These are phyloP conservation scores for Narthecium ossifragum DNA, from an alignment of 106 monocot species.

Conservation along the genomic window DNA sequence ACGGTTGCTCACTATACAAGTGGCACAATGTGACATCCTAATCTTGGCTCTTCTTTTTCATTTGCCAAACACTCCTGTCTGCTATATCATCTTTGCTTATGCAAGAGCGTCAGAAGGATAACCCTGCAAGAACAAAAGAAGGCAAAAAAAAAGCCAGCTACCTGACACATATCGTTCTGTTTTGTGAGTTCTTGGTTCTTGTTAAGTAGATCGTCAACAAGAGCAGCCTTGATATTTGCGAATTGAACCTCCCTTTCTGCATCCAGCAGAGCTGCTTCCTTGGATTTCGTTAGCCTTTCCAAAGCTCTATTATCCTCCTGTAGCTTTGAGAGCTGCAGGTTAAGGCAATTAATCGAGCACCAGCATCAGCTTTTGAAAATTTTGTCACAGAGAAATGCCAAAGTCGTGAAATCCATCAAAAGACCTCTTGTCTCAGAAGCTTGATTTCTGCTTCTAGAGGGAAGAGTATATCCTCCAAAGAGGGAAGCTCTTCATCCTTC, in stretches of 20 bases:
- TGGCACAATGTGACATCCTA: too few species aligned
- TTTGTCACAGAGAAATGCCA: too few species aligned
- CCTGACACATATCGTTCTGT: slow-evolving; percentile 84
- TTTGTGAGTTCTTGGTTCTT: slow-evolving; percentile 79
- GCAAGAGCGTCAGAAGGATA: too few species aligned
- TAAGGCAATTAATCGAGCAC: too few species aligned
- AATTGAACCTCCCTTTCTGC: slow-evolving; percentile 73
- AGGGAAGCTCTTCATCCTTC: slow-evolving; percentile 78
- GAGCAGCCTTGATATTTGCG: slow-evolving; percentile 68
- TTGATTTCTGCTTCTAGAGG: slow-evolving; percentile 91
- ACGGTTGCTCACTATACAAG: too few species aligned
- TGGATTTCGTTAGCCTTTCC: slow-evolving; percentile 71
- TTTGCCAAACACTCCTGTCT: too few species aligned
- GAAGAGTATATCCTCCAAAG: slow-evolving; percentile 63
- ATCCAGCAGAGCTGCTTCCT: slow-evolving; percentile 73
- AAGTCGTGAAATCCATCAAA: too few species aligned
- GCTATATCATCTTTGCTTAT: too few species aligned
- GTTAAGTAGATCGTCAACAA: slow-evolving; percentile 79
- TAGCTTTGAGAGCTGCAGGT: slow-evolving; percentile 44
- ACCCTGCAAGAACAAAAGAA: background rate
- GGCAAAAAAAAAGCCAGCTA: slow-evolving; percentile 7
- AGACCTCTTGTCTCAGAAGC: slow-evolving; percentile 57
- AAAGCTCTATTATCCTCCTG: slow-evolving; percentile 86
- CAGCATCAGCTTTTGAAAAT: too few species aligned
- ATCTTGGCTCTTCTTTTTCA: too few species aligned